Evolutionary conservation across 2,329 filamentous ascomycete species (phyloP).

Genomic region (Knufia petricola): DNA sequence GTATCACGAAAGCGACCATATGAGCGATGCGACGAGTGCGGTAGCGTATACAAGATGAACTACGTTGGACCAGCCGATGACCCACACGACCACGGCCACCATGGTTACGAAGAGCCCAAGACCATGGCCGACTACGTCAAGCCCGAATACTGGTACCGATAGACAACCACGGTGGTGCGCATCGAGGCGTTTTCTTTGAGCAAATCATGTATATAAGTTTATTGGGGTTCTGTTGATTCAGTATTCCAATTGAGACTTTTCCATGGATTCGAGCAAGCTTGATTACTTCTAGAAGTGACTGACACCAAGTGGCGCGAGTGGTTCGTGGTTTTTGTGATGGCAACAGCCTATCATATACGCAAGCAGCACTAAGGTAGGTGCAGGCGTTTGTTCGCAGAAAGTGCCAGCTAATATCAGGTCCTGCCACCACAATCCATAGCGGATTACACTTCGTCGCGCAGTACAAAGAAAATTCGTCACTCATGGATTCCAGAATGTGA

Average conservation of each 20-base stretch:
- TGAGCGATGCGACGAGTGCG: slow-evolving; percentile 94
- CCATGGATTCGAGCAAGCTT: neutral
- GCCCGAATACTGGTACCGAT: slow-evolving; percentile 78
- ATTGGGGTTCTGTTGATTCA: neutral
- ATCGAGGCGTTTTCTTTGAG: neutral
- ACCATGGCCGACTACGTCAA: slow-evolving; percentile 93
- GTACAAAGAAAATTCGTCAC: too few species aligned
- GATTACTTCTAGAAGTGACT: neutral
- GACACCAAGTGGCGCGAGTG: neutral
- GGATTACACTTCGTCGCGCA: too few species aligned
- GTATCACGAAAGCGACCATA: slow-evolving; percentile 80
- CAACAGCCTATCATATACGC: neutral
- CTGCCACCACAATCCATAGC: too few species aligned
- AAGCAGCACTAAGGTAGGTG: too few species aligned
- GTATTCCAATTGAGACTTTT: neutral
- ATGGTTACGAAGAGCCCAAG: slow-evolving; percentile 71
- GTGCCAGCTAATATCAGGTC: too few species aligned
- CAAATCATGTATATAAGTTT: slow-evolving; percentile 6
- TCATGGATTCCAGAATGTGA: too few species aligned
- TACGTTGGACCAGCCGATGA: slow-evolving; percentile 77
- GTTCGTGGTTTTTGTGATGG: neutral
- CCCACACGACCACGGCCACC: slow-evolving; percentile 41
- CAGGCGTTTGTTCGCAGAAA: too few species aligned
- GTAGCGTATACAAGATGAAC: slow-evolving; percentile 94
- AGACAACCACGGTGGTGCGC: slow-evolving; percentile 17